Base-by-base conservation (phyloP, 768 basidiomycete species). In the Tremella fuciformis region DNA sequence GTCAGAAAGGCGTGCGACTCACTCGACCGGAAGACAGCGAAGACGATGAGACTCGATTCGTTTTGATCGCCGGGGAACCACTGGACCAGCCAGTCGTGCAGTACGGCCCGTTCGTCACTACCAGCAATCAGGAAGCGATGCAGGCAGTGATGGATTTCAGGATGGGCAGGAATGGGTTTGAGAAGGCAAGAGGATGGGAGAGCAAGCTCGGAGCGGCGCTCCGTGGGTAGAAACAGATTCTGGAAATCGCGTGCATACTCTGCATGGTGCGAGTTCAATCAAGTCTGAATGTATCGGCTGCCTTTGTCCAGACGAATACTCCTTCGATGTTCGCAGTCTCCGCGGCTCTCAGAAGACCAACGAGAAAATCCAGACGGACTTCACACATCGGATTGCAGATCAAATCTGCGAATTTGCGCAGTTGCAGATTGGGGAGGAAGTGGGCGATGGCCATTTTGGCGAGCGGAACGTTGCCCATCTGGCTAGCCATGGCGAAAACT, bases 51-150 rank as follows among this genome's bases (percentile, higher is more conserved):
- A 88, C 91, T 0, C 84, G 91, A 53, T 81, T 91, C 47, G 81
- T 93, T 19, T 72, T 98, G 69, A 81, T 87, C 61, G 85, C 92
- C 3, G 93, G 88, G 16, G 88, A 92, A 77, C 91, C 92, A 13
- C 81, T 97, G 3, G 84, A 92, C 61, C 92, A 97, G 75, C 82
- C 84, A 0, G 89, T 97, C 11, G 82, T 89, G 59, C 92, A 94
- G 61, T 67, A 73, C 49, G 70, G 73, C 0, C 75, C 73, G 8
- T 78, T 78, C 53, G 92, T 94, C 15, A 87, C 93, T 84, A 91
- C 88, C 9, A 84, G 82, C 1, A 80, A 81, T 22, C 83, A 86
- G 60, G 91, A 92, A 69, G 88, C 94, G 37, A 83, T 87, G 69
- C 81, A 87, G 73, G 89, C 93, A 0, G 77, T 98, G 59, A 68